Evolutionary conservation across 129 eudicot genomes (phyloP).

Genomic region (Escallonia rubra): DNA sequence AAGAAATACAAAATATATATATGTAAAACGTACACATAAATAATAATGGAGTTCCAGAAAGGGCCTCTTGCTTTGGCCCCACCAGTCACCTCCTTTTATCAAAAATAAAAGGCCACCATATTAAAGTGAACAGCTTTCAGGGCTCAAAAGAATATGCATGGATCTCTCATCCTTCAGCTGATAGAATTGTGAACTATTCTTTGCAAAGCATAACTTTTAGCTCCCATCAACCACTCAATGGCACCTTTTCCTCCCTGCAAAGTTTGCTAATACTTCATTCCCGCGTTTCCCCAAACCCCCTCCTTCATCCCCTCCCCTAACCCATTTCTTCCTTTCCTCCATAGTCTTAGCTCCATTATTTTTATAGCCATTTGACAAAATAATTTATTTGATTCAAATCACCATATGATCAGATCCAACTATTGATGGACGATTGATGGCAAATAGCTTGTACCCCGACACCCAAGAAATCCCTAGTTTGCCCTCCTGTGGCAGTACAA

Average conservation of each 20-base stretch:
- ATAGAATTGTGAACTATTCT: background rate
- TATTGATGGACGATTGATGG: conserved; percentile 61
- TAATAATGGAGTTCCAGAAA: conserved; percentile 61
- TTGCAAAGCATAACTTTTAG: conserved; percentile 26
- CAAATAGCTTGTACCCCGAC: conserved; percentile 69
- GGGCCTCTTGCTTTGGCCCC: conserved; percentile 49
- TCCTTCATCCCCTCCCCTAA: conserved; percentile 8
- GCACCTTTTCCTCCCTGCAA: conserved; percentile 32
- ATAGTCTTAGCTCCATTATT: background rate
- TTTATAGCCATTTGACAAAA: background rate
- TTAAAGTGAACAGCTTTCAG: conserved; percentile 36
- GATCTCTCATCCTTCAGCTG: conserved; percentile 19
- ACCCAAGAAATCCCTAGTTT: conserved; percentile 97
- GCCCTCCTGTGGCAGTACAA: conserved; percentile 42
- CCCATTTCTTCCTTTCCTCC: conserved; percentile 1
- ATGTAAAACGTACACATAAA: conserved; percentile 12
- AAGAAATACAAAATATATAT: conserved; percentile 19
- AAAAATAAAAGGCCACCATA: conserved; percentile 30
- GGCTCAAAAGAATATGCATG: conserved; percentile 66
- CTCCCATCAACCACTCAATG: conserved; percentile 28
- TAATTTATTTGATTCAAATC: background rate
- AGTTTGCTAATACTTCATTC: conserved; percentile 14
- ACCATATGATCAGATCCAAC: conserved; percentile 54
- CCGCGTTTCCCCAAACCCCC: background rate
- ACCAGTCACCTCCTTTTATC: conserved; percentile 44